Evolutionary conservation across 257 asterid genomes (phyloP).

Genomic region (Solanum raphanifolium): DNA sequence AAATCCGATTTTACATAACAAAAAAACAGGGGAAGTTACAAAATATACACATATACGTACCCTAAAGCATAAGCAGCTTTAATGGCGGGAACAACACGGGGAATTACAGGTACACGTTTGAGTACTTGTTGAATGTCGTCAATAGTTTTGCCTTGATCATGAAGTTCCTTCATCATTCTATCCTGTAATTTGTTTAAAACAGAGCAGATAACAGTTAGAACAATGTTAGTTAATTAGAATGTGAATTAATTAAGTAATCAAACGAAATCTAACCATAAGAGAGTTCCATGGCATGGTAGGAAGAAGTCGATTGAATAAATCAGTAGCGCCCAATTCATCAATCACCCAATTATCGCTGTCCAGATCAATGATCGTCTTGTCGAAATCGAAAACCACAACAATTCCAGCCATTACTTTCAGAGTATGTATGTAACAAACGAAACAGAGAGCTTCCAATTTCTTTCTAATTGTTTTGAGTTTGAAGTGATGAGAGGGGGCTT

Average conservation of each 20-base stretch:
- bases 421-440: not conserved
- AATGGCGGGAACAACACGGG: slow-evolving; percentile 37
- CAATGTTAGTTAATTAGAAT: too few relatives aligned
- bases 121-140: slow-evolving; percentile 39
- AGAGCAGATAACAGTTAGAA: not conserved
- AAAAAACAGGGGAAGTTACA: not conserved
- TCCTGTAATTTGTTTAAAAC: slow-evolving; percentile 25
- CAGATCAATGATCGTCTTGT: slow-evolving; percentile 28
- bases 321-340: slow-evolving; percentile 25
- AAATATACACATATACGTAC: slow-evolving; percentile 1
- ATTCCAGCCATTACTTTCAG: slow-evolving; percentile 5
- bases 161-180: slow-evolving; percentile 47
- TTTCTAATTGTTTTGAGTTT: not conserved
- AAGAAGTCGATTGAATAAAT: slow-evolving; percentile 22
- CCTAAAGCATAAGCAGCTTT: slow-evolving; percentile 47
- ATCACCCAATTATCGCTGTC: slow-evolving; percentile 43
- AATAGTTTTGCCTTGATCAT: slow-evolving; percentile 38
- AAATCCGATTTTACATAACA: not conserved
- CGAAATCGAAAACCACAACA: slow-evolving; percentile 31
- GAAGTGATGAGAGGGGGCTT: not conserved
- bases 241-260: not conserved
- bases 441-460: not conserved
- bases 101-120: slow-evolving; percentile 34
- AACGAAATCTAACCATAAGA: slow-evolving; percentile 13
- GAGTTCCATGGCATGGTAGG: slow-evolving; percentile 31